Evolutionary conservation across 805 yeast genomes (phyloP), one percentile per base, ranked within the genome.

Genomic region (Kodamaea nitidulidarum): DNA sequence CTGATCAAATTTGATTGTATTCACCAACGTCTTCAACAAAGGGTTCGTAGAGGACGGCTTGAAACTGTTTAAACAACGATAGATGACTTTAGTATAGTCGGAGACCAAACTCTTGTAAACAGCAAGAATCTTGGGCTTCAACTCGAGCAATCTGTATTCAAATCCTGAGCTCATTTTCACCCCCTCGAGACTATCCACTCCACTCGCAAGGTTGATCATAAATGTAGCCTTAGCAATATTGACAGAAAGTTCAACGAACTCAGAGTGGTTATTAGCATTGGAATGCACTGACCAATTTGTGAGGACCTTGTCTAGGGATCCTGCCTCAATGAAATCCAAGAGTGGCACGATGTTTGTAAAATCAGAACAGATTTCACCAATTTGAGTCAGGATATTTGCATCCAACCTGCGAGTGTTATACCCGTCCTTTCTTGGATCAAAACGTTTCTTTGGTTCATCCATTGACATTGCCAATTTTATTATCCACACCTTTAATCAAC

Each of bases 21-120:
- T 72, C 14, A 61, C 63, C 46, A 91, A 56, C 7, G 88, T 50
- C 31, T 73, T 58, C n/a, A 88, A 55, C 3, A 74, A 70, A 1
- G 93, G 84, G 39, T 75, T 78, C 0, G 90, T 78, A 1, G 55
- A 73, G 54, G 76, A 66, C 0, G 84, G 77, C 45, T 80, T 75
- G 44, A 70, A 59, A 39, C 76, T 72, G 43, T 73, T 75, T 28
- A 88, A 63, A 12, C 84, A 80, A 48, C 95, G 68, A 58, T 84
- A 85, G 2, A 88, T 63, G 6, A 79, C 72, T 49, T 81, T 84
- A 31, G 73, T 55, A 53, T 84, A 77, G 34, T 70, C 71, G 1
- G 70, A 62, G 7, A 88, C 55, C 3, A 88, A 61, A 10, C 73
- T 72, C 36, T 70, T 70, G 40, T 81, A 71, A 16, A 81, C 54